Evolutionary conservation across 495 filamentous ascomycete species (phyloP), one percentile per base, ranked within the genome.

Genomic region (Xylaria grammica): DNA sequence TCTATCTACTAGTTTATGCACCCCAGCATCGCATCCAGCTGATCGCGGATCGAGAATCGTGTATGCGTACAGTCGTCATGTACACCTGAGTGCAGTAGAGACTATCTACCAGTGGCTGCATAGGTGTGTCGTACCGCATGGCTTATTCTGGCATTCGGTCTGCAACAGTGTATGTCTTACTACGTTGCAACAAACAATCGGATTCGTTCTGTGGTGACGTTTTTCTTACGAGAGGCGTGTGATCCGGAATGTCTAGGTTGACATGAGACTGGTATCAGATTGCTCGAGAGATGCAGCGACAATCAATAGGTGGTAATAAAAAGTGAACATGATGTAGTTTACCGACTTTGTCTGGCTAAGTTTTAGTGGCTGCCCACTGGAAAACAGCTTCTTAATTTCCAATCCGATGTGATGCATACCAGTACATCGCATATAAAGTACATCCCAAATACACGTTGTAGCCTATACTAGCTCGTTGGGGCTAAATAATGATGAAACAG

Each of bases 1-100:
- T n/a, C 51, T 7, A 54, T 27, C 29, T 32, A 8, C 11, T 4
- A 19, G 1, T 15, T 49, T 5, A 48, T 48, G 56, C 44, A 48
- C 56, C 56, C 56, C 56, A 59, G 38, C 32, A 57, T 57, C 29
- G 42, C 38, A 30, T 45, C 38, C 32, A 57, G 38, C 34, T 56
- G 32, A 45, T 45, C 38, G 38, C 24, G 29, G 15, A 20, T 44
- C 24, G 24, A 22, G 36, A 57, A 57, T 57, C 36, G 13, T 17
- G 40, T 42, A 42, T 3, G 40, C 17, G 15, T 42, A 7, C 30
- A 44, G 20, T 9, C 19, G 9, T 15, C 29, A 19, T 30, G 29
- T 34, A 11, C 30, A 22, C 19, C 9, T 24, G 19, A 20, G 30
- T 29, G n/a, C n/a, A n/a, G n/a, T n/a, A n/a, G n/a, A n/a, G n/a